phyloP scores from a whole-genome alignment of 257 asterid species.

The Solanum virginianum region DNA sequence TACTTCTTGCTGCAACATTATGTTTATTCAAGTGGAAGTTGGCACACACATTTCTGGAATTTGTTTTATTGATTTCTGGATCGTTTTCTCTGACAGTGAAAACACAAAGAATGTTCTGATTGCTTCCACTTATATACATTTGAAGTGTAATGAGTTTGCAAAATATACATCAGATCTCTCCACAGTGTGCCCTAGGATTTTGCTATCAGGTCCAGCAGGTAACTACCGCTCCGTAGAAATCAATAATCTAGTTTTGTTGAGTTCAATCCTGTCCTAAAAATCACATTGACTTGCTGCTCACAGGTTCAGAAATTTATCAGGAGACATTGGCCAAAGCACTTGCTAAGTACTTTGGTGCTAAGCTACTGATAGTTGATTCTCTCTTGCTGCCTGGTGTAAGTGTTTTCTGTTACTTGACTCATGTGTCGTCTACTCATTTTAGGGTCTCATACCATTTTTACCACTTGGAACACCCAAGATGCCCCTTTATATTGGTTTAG shows the following conservation, averaged over 20 bases:
- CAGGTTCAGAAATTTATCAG: constrained; percentile 91
- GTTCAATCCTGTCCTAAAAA: neutral
- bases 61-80: neutral
- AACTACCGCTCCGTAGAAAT: neutral
- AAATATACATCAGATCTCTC: constrained; percentile 59
- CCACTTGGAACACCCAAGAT: neutral
- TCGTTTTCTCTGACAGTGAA: constrained; percentile 36
- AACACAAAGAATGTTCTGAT: constrained; percentile 67
- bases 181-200: constrained; percentile 63
- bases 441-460: neutral
- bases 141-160: constrained; percentile 39
- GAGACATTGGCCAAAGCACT: constrained; percentile 74
- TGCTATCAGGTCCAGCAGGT: constrained; percentile 91
- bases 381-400: constrained; percentile 68
- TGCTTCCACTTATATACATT: constrained; percentile 63
- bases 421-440: neutral
- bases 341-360: constrained; percentile 48
- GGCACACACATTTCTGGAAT: neutral
- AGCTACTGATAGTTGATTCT: constrained; percentile 60
- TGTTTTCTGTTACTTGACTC: neutral
- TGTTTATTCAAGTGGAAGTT: neutral
- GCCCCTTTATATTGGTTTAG: neutral
- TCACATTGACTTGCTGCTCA: neutral
- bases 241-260: neutral
- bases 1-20: neutral